Percentiles rank a stretch among this genome's conserved stretches.
phyloP scores from a whole-genome alignment of 2,329 filamentous ascomycete genomes.

The Cordyceps militaris region DNA sequence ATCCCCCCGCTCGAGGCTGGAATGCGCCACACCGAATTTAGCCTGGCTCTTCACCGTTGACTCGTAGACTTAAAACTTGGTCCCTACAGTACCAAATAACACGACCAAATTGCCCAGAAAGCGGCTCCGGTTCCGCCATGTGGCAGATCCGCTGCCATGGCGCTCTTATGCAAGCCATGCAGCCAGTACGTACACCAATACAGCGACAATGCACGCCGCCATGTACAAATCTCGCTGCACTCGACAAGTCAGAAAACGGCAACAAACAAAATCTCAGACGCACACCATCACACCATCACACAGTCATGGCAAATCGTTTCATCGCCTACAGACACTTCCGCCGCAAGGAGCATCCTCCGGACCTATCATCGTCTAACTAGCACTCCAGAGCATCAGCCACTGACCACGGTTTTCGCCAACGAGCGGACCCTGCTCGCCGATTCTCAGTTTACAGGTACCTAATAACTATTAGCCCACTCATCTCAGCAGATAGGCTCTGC shows the following conservation, averaged over 20 bases:
- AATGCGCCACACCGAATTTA: slow-evolving; percentile 1
- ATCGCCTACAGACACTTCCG: neutral
- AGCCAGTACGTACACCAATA: neutral
- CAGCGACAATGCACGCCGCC: neutral
- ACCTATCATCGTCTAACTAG: neutral
- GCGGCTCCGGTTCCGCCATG: slow-evolving; percentile 1
- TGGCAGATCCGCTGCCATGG: neutral
- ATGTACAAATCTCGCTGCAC: neutral
- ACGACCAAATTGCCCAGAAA: neutral
- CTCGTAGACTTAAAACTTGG: neutral
- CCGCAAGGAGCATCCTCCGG: neutral
- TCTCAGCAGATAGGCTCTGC: neutral
- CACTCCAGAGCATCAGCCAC: no score
- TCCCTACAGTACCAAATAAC: neutral
- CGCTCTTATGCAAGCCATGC: neutral
- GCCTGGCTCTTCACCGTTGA: slow-evolving; percentile 6
- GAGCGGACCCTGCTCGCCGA: no score
- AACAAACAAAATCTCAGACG: neutral
- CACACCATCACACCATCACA: neutral
- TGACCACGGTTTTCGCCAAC: no score
- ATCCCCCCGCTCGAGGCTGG: neutral
- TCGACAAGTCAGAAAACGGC: slow-evolving; percentile 4
- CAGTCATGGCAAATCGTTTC: neutral
- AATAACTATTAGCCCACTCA: neutral
- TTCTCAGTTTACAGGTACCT: no score